Base-by-base conservation (phyloP, 331 rosid genomes). In the Spiraea crenata region DNA sequence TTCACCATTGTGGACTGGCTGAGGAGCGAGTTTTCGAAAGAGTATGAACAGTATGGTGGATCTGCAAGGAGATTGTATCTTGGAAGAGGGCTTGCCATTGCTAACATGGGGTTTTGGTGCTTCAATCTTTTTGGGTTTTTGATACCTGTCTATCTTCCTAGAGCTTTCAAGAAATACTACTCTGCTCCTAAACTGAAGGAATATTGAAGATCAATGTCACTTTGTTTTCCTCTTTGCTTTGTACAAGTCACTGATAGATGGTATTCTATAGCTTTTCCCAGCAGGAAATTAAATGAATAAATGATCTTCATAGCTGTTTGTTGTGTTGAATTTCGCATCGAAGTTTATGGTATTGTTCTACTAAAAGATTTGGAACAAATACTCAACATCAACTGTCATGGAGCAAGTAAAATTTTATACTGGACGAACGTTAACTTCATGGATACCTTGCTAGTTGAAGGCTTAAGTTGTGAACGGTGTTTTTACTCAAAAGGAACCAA, bases 61-160 rank as follows among this genome's bases (percentile, higher is more conserved):
- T 86, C 87, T 67, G 67, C 59, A 17, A 72, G 57, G 73, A 83
- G 91, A 71, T 45, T 79, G 9, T 41, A 62, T 38, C 65, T 80
- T 9, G 98, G 98, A 16, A 85, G 87, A 77, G 85, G 35, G 13
- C 97, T 91, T 70, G 92, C 91, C 3, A 76, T 86, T 12, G 96
- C 86, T 8, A 92, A 90, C 15, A 84, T 93, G 96, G 87, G 73
- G 2, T 88, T 93, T 37, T 93, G 99, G 99, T 74, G 87, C 76
- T 91, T 80, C 79, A 93, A 93, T 83, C 85, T 93, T 37, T 91
- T 93, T 79, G 96, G 92, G 4, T 91, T 91, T 77, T 78, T 93
- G 40, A 69, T 93, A 70, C 99, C 97, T 63, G 82, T 93, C 73
- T 93, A 89, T 87, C 85, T 93, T 69, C 99, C 99, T 0, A 91